Conservation (phyloP, 257 asterid species). For the Paraleonurus japonicus region DNA sequence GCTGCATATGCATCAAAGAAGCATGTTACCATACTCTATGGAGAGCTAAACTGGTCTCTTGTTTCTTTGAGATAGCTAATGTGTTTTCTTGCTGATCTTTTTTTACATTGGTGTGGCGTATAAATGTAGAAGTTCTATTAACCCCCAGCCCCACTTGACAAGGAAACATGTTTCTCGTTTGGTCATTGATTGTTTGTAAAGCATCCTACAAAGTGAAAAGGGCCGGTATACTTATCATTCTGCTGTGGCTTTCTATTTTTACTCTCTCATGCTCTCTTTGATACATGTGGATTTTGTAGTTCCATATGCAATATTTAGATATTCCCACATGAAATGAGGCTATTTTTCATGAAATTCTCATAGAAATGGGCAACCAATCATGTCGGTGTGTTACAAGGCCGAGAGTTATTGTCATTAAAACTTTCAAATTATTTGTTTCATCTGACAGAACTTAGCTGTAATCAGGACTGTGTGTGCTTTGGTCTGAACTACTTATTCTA, state of each 20-base stretch:
- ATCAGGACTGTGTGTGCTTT: neutral
- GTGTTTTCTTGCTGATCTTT: neutral
- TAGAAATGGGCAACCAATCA: neutral
- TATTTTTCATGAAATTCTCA: neutral
- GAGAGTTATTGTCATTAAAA: neutral
- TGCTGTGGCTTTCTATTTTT: neutral
- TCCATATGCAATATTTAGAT: neutral
- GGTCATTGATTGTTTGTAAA: neutral
- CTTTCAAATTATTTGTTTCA: neutral
- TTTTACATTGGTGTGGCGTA: neutral
- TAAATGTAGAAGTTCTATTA: neutral
- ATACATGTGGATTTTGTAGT: neutral
- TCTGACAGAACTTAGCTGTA: constrained; percentile 4
- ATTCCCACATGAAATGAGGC: neutral
- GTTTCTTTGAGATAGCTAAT: neutral
- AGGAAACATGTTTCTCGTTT: neutral
- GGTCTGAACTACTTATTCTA: constrained; percentile 16
- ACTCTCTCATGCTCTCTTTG: constrained; percentile 1
- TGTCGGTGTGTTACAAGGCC: neutral
- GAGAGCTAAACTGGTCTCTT: neutral
- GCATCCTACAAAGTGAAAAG: neutral
- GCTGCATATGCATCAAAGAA: neutral
- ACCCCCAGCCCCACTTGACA: neutral
- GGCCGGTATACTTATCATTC: neutral
- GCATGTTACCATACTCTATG: neutral